Evolutionary conservation across 108 stramenopile genomes (phyloP).

Genomic region (Skeletonema costatum): DNA sequence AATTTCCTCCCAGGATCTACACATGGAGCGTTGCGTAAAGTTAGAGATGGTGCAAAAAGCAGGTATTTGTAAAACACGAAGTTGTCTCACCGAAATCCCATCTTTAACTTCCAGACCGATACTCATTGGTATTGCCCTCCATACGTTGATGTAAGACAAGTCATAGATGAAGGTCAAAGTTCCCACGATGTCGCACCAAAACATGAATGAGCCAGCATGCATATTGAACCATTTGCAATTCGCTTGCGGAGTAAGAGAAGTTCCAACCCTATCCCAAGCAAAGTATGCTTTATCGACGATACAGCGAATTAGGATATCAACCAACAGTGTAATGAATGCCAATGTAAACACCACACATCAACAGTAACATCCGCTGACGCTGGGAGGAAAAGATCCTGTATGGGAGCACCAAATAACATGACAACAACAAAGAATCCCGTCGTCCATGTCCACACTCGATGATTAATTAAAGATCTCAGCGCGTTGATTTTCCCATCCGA

Average conservation of each 20-base stretch:
- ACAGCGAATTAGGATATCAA: slow-evolving; percentile 57
- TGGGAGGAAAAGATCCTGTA: slow-evolving; percentile 48
- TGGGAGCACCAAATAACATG: slow-evolving; percentile 66
- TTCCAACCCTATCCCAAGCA: slow-evolving; percentile 20
- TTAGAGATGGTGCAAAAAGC: background rate
- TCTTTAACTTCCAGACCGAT: background rate
- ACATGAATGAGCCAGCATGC: slow-evolving; percentile 63
- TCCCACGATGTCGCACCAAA: slow-evolving; percentile 77
- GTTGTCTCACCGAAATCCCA: slow-evolving; percentile 12
- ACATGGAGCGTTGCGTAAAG: background rate
- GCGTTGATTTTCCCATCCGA: background rate
- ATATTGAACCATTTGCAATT: slow-evolving; percentile 19
- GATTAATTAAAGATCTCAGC: slow-evolving; percentile 1
- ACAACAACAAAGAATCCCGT: slow-evolving; percentile 41
- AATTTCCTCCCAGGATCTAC: background rate
- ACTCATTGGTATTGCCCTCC: background rate
- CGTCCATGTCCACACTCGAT: slow-evolving; percentile 33
- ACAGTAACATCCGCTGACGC: slow-evolving; percentile 38
- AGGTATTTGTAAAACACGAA: slow-evolving; percentile 50
- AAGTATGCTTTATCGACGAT: slow-evolving; percentile 64
- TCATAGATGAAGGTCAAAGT: slow-evolving; percentile 63
- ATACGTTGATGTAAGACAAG: slow-evolving; percentile 53
- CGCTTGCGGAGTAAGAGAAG: slow-evolving; percentile 3
- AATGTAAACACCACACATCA: slow-evolving; percentile 53
- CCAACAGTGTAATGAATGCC: slow-evolving; percentile 44